These are phyloP conservation scores for Ustilago trichophora DNA, from an alignment of 1,284 basidiomycete genomes.

Conservation along the genomic window DNA sequence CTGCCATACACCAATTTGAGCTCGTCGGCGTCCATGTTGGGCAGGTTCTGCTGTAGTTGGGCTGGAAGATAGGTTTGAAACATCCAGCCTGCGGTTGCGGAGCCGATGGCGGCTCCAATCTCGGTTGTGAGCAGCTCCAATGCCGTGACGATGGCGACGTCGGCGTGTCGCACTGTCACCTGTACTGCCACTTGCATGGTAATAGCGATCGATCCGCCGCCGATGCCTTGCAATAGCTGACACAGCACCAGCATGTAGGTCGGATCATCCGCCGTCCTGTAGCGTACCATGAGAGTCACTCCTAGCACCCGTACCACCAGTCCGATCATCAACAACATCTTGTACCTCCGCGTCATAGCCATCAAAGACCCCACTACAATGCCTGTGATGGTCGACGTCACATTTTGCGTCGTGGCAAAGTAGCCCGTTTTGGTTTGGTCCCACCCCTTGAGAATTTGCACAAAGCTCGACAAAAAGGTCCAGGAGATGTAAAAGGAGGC, in stretches of 20 bases:
- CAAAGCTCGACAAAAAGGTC: slow-evolving; percentile 63
- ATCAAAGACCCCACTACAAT: slow-evolving; percentile 73
- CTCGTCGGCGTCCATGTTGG: slow-evolving; percentile 56
- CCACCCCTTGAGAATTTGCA: slow-evolving; percentile 64
- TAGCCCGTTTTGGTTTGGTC: slow-evolving; percentile 62
- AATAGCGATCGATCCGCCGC: slow-evolving; percentile 79
- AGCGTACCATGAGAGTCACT: slow-evolving; percentile 67
- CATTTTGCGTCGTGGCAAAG: slow-evolving; percentile 68
- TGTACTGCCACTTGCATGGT: slow-evolving; percentile 80
- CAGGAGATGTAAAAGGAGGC: slow-evolving; percentile 67
- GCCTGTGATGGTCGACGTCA: slow-evolving; percentile 75
- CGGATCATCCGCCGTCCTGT: slow-evolving; percentile 75
- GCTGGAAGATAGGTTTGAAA: slow-evolving; percentile 74
- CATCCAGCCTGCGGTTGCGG: slow-evolving; percentile 72
- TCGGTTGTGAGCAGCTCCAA: slow-evolving; percentile 81
- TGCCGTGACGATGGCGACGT: slow-evolving; percentile 83
- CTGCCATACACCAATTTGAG: slow-evolving; percentile 59
- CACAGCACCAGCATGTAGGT: slow-evolving; percentile 68
- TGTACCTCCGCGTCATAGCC: slow-evolving; percentile 72
- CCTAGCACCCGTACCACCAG: slow-evolving; percentile 77
- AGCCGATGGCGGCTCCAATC: slow-evolving; percentile 79
- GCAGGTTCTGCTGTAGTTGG: slow-evolving; percentile 72
- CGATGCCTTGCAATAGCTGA: slow-evolving; percentile 78
- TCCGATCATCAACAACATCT: slow-evolving; percentile 75
- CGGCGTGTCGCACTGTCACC: slow-evolving; percentile 77